A percentile compares a stretch with the other conserved stretches of the same genome.
phyloP scores from a whole-genome alignment of 495 filamentous ascomycete species.

The Talaromyces proteolyticus region DNA sequence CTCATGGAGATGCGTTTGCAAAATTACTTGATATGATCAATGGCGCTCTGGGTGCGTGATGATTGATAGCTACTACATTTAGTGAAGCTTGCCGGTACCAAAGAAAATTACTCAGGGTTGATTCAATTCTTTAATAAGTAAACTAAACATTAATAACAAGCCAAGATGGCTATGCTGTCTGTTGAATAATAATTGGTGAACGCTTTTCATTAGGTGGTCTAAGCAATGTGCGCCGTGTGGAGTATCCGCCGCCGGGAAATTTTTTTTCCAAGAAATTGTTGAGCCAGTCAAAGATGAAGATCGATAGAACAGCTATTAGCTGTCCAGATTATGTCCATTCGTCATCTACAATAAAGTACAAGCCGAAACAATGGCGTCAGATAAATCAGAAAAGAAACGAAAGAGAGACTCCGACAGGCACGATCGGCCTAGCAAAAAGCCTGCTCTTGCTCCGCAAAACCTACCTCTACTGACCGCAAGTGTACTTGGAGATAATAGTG shows the following conservation, averaged over 20 bases:
- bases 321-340: too few species aligned
- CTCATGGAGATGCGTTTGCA: constrained; percentile 36
- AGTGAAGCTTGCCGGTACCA: constrained; percentile 3
- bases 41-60: not conserved
- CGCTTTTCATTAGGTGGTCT: too few species aligned
- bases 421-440: constrained; percentile 58
- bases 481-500: constrained; percentile 49
- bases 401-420: constrained; percentile 55
- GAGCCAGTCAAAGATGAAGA: too few species aligned
- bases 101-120: not conserved
- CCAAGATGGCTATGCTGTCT: too few species aligned
- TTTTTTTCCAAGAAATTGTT: constrained; percentile 27
- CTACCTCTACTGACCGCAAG: constrained; percentile 46
- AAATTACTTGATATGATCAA: constrained; percentile 18
- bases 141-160: too few species aligned
- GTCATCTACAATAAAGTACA: not conserved
- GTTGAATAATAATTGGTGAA: too few species aligned
- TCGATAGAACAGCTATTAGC: too few species aligned
- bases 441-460: constrained; percentile 43
- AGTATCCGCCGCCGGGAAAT: constrained; percentile 14
- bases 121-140: not conserved
- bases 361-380: constrained; percentile 39
- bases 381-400: constrained; percentile 62
- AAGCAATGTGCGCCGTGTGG: too few species aligned
- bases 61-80: constrained; percentile 12